These are phyloP conservation scores for Podila minutissima DNA, from an alignment of 192 early-diverging fungal species.

Conservation along the genomic window DNA sequence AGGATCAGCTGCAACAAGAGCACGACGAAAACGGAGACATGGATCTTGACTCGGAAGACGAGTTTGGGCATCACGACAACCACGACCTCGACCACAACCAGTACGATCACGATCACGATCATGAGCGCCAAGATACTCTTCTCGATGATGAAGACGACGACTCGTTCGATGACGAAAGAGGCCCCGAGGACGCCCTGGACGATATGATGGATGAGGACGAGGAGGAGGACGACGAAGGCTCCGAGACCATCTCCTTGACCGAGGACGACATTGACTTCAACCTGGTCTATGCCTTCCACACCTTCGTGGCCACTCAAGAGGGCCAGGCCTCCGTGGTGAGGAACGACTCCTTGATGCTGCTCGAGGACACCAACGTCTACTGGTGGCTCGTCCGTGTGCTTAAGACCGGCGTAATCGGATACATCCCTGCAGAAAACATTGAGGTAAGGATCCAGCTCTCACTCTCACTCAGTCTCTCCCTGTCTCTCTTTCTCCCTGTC, in stretches of 20 bases:
- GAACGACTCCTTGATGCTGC: slow-evolving; percentile 77
- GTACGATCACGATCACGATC: slow-evolving; percentile 14
- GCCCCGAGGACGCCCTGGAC: slow-evolving; percentile 39
- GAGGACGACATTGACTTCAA: slow-evolving; percentile 77
- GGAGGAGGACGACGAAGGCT: slow-evolving; percentile 55
- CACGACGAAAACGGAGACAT: slow-evolving; percentile 40
- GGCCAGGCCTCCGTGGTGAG: slow-evolving; percentile 86
- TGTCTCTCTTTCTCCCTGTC: too few relatives aligned
- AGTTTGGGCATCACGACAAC: slow-evolving; percentile 19
- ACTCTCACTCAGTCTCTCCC: too few relatives aligned
- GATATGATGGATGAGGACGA: slow-evolving; percentile 36
- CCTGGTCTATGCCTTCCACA: slow-evolving; percentile 86
- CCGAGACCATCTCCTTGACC: slow-evolving; percentile 57
- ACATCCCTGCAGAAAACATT: slow-evolving; percentile 91
- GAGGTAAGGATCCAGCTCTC: slow-evolving; percentile 60
- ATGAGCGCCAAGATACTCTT: background rate
- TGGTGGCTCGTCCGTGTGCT: slow-evolving; percentile 81
- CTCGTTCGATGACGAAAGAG: slow-evolving; percentile 6
- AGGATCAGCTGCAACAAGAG: slow-evolving; percentile 21
- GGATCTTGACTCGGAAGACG: slow-evolving; percentile 37
- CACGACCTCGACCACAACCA: slow-evolving; percentile 22
- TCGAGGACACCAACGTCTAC: slow-evolving; percentile 90
- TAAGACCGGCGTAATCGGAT: slow-evolving; percentile 79
- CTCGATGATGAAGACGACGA: slow-evolving; percentile 19
- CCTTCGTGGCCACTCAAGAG: slow-evolving; percentile 88